Evolutionary conservation across 768 basidiomycete genomes (phyloP).

Genomic region (Clitopilus hobsonii): DNA sequence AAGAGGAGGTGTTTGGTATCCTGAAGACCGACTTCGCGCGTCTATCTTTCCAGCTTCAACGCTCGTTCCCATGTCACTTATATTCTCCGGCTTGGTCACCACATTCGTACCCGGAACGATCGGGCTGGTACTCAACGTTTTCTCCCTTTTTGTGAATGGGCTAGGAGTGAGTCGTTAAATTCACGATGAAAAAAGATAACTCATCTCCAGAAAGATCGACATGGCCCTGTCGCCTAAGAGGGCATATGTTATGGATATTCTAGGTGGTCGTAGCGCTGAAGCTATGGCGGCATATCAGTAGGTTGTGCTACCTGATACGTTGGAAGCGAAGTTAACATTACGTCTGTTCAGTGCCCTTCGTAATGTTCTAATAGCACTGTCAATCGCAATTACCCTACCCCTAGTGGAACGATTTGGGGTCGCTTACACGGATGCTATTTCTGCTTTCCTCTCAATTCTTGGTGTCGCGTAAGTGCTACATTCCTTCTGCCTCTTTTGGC

Average conservation of each 20-base stretch:
- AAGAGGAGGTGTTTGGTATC: slow-evolving; percentile 41
- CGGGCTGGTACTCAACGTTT: slow-evolving; percentile 11
- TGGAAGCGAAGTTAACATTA: too few species aligned
- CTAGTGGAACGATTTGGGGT: slow-evolving; percentile 13
- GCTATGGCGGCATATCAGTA: slow-evolving; percentile 38
- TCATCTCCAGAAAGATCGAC: slow-evolving; percentile 25
- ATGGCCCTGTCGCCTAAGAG: slow-evolving; percentile 38
- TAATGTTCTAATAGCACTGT: background rate
- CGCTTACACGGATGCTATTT: slow-evolving; percentile 8
- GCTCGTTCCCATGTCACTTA: slow-evolving; percentile 41
- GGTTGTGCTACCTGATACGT: slow-evolving; percentile 8
- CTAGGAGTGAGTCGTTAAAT: slow-evolving; percentile 1
- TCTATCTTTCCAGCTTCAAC: slow-evolving; percentile 30
- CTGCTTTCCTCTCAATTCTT: slow-evolving; percentile 10
- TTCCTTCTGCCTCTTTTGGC: background rate
- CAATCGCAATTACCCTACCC: slow-evolving; percentile 7
- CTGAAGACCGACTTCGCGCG: slow-evolving; percentile 48
- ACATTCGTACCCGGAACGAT: slow-evolving; percentile 28
- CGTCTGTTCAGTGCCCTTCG: background rate
- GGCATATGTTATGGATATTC: slow-evolving; percentile 44
- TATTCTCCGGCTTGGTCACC: slow-evolving; percentile 32
- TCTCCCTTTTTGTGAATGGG: slow-evolving; percentile 14
- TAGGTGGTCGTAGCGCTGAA: slow-evolving; percentile 46
- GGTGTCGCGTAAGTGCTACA: slow-evolving; percentile 10
- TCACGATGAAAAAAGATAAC: background rate